Evolutionary conservation across 345 rosid species (phyloP).

Genomic region (Xanthoceras sorbifolium): DNA sequence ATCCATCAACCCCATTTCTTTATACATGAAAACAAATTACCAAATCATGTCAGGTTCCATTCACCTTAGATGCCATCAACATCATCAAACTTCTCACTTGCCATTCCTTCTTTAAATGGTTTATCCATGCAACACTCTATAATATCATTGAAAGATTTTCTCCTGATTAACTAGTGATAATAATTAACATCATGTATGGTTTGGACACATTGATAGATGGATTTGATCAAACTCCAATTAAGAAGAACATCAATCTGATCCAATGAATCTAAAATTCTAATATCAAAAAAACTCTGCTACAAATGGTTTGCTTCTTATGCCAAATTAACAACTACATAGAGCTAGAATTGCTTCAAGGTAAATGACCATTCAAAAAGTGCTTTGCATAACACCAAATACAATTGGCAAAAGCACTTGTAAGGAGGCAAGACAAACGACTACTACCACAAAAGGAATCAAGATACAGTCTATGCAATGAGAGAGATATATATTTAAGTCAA

Average conservation of each 20-base stretch:
- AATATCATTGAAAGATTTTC: too few relatives aligned
- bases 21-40: neutral
- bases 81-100: slow-evolving; percentile 11
- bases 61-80: neutral
- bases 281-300: neutral
- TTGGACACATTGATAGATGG: slow-evolving; percentile 10
- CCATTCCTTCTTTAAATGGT: neutral
- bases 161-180: neutral
- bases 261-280: neutral
- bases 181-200: neutral
- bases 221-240: neutral
- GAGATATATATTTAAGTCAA: too few relatives aligned
- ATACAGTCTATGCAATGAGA: neutral
- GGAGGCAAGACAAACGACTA: too few relatives aligned
- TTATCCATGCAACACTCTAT: too few relatives aligned
- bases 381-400: neutral
- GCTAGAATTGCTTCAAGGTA: neutral
- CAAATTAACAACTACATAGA: neutral
- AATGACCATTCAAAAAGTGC: neutral
- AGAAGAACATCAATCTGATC: neutral
- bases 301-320: neutral
- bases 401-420: too few relatives aligned
- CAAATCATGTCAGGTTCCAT: slow-evolving; percentile 8
- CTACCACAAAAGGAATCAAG: neutral
- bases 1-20: neutral